A percentile compares a stretch with the other conserved stretches of the same genome.
phyloP scores from a whole-genome alignment of 2,329 filamentous ascomycete species.

The Phaeosphaeriaceae sp. region DNA sequence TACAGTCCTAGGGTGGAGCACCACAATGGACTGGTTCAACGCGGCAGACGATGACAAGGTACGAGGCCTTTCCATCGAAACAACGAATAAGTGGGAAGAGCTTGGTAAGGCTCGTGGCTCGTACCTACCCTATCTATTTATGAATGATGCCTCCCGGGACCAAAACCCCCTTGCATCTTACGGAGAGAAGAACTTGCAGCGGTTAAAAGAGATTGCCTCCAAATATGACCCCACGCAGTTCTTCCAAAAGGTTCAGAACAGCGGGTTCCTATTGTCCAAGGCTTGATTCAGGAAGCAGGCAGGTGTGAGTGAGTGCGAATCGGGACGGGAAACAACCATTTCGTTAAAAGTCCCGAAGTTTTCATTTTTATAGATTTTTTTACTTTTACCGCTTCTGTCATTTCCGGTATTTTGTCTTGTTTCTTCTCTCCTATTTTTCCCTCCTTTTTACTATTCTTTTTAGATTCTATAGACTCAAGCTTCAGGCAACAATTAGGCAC shows the following conservation, averaged over 20 bases:
- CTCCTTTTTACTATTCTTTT: too few relatives aligned
- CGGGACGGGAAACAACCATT: too few relatives aligned
- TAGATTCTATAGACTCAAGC: too few relatives aligned
- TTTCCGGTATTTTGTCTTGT: too few relatives aligned
- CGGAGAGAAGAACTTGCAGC: slow-evolving; percentile 40
- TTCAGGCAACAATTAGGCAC: too few relatives aligned
- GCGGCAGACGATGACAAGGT: slow-evolving; percentile 9
- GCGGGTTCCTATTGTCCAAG: slow-evolving; percentile 15
- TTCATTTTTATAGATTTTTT: too few relatives aligned
- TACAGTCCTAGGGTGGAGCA: neutral
- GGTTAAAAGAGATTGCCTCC: slow-evolving; percentile 34
- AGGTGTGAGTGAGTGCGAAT: too few relatives aligned
- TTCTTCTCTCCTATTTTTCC: too few relatives aligned
- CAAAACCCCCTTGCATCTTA: slow-evolving; percentile 45
- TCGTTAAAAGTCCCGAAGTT: too few relatives aligned
- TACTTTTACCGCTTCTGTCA: too few relatives aligned
- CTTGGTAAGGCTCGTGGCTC: slow-evolving; percentile 4
- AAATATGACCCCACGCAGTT: slow-evolving; percentile 48
- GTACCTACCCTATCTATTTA: slow-evolving; percentile 34
- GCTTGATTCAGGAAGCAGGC: too few relatives aligned
- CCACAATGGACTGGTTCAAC: slow-evolving; percentile 5
- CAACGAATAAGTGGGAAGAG: slow-evolving; percentile 5
- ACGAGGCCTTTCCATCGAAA: slow-evolving; percentile 3
- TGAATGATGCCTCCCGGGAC: slow-evolving; percentile 53
- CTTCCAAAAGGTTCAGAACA: slow-evolving; percentile 40